A percentile compares a stretch with the other conserved stretches of the same genome.
These are phyloP conservation scores for Populus tremula DNA, from an alignment of 345 rosid genomes.

Conservation along the genomic window DNA sequence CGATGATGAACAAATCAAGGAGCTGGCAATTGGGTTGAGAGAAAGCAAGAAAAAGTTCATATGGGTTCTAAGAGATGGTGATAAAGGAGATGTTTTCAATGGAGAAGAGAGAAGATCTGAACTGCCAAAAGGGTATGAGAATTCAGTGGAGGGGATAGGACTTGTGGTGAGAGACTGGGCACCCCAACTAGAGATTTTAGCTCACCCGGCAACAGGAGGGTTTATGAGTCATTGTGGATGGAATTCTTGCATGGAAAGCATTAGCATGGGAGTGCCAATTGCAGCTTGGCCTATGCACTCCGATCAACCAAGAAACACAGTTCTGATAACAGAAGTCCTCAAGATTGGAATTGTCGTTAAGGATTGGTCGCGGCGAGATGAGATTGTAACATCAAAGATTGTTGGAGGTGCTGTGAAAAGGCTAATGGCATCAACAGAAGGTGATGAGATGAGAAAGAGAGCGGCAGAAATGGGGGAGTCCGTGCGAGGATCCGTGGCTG, in stretches of 20 bases:
- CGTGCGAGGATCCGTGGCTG: constrained; percentile 22
- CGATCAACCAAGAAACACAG: constrained; percentile 52
- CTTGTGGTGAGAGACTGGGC: constrained; percentile 56
- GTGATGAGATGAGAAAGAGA: constrained; percentile 44
- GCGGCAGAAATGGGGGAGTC: constrained; percentile 33
- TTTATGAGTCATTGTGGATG: constrained; percentile 69
- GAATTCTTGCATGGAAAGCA: constrained; percentile 73
- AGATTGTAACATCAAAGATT: constrained; percentile 13
- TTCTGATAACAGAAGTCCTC: constrained; percentile 39
- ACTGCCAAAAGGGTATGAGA: constrained; percentile 44
- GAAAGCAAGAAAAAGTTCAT: constrained; percentile 53
- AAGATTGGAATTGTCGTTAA: constrained; percentile 35
- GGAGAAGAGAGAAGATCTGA: constrained; percentile 15
- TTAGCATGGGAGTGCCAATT: constrained; percentile 57
- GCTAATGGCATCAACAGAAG: constrained; percentile 51
- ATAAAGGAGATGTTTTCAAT: constrained; percentile 49
- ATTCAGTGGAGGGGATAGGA: constrained; percentile 35
- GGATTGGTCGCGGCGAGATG: constrained; percentile 31
- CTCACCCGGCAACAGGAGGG: constrained; percentile 46
- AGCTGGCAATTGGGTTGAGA: constrained; percentile 43
- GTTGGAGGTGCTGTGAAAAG: constrained; percentile 31
- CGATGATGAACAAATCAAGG: constrained; percentile 36
- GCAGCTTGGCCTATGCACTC: constrained; percentile 70
- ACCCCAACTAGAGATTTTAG: constrained; percentile 56
- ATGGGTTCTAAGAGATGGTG: constrained; percentile 62